phyloP scores from a whole-genome alignment of 1,284 basidiomycete species.

The Cutaneotrichosporon cavernicola region DNA sequence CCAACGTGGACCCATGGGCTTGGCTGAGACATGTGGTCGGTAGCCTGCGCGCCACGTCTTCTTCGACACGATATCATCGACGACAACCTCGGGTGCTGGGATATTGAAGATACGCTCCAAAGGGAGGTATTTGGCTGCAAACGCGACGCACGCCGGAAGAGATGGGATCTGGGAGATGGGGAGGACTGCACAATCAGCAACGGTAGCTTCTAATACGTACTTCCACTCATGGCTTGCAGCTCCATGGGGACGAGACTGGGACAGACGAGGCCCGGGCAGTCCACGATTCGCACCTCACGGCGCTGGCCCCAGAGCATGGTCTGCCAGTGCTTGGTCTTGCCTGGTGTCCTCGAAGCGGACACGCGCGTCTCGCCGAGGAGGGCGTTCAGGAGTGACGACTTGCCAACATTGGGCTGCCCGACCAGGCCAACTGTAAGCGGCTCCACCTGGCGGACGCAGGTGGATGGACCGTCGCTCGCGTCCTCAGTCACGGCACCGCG shows the following conservation, averaged over 20 bases:
- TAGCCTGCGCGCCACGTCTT: slow-evolving; percentile 38
- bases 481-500: slow-evolving; percentile 34
- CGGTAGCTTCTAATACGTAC: slow-evolving; percentile 23
- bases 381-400: slow-evolving; percentile 85
- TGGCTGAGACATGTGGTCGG: neutral
- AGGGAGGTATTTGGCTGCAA: slow-evolving; percentile 68
- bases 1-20: slow-evolving; percentile 6
- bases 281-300: slow-evolving; percentile 72
- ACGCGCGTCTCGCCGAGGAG: slow-evolving; percentile 79
- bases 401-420: slow-evolving; percentile 93
- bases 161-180: slow-evolving; percentile 85
- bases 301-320: slow-evolving; percentile 75
- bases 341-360: slow-evolving; percentile 81
- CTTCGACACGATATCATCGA: slow-evolving; percentile 40
- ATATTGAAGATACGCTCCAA: slow-evolving; percentile 71
- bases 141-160: slow-evolving; percentile 70
- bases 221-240: slow-evolving; percentile 61
- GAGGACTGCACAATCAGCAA: slow-evolving; percentile 59
- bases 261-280: slow-evolving; percentile 81
- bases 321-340: slow-evolving; percentile 95
- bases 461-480: slow-evolving; percentile 21
- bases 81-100: slow-evolving; percentile 29
- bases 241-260: slow-evolving; percentile 76
- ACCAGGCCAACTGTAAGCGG: slow-evolving; percentile 79
- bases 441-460: slow-evolving; percentile 54